These are phyloP conservation scores for Ophioceras dolichostomum DNA, from an alignment of 2,329 filamentous ascomycete genomes.

Conservation along the genomic window DNA sequence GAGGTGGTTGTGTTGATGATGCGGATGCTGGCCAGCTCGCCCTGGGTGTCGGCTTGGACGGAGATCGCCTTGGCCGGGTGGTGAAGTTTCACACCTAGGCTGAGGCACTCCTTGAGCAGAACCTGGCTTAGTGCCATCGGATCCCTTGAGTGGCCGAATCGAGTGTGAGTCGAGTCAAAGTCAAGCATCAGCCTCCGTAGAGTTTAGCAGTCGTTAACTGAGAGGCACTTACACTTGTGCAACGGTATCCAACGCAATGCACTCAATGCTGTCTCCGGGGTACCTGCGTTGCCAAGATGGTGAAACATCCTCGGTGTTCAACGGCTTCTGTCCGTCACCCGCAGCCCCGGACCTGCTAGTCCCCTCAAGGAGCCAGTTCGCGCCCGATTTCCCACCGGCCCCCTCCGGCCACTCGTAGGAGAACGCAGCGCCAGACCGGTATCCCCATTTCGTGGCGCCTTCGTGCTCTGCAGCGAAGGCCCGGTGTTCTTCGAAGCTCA, in stretches of 20 bases:
- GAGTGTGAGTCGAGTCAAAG: too few relatives aligned
- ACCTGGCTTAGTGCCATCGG: slow-evolving; percentile 54
- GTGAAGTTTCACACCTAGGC: slow-evolving; percentile 51
- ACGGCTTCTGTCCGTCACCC: not conserved
- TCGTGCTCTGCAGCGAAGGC: slow-evolving; percentile 46
- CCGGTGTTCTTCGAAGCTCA: slow-evolving; percentile 59
- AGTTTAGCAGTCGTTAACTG: too few relatives aligned
- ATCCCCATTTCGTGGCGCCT: slow-evolving; percentile 41
- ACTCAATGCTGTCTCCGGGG: not conserved
- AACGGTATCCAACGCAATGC: not conserved
- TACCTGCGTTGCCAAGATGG: not conserved
- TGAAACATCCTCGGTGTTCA: not conserved
- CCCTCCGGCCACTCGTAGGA: slow-evolving; percentile 24
- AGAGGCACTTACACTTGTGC: slow-evolving; percentile 1
- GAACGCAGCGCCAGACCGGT: slow-evolving; percentile 42
- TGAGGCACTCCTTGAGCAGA: slow-evolving; percentile 42
- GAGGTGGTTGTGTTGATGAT: slow-evolving; percentile 31
- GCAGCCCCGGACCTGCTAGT: not conserved
- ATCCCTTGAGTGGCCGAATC: too few relatives aligned
- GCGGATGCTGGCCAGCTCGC: slow-evolving; percentile 37
- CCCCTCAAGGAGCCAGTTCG: not conserved
- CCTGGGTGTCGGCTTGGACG: slow-evolving; percentile 35
- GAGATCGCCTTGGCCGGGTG: slow-evolving; percentile 47
- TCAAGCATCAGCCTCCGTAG: too few relatives aligned
- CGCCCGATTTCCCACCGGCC: not conserved